phyloP scores from a whole-genome alignment of 1,284 basidiomycete genomes.

The Heimioporus punctisporus region DNA sequence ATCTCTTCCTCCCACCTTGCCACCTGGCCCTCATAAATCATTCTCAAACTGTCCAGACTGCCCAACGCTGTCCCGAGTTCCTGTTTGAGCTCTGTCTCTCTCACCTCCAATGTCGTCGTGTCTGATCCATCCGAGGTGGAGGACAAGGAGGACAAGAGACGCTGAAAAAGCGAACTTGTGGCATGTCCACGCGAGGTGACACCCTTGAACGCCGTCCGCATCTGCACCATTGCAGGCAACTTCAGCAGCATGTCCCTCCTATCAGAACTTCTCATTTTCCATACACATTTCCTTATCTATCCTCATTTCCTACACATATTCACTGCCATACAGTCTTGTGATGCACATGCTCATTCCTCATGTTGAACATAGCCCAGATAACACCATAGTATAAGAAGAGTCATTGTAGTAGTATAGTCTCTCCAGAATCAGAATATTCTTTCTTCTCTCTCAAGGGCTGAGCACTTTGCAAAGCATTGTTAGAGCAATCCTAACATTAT shows the following conservation, averaged over 20 bases:
- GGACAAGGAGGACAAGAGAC: conserved; percentile 36
- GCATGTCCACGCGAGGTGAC: conserved; percentile 58
- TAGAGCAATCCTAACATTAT: no score
- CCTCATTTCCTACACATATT: no score
- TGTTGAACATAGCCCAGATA: no score
- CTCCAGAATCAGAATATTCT: no score
- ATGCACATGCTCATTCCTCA: no score
- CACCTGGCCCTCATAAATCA: conserved; percentile 69
- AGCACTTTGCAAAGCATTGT: no score
- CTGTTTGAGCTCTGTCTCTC: conserved; percentile 64
- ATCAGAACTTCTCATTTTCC: no score
- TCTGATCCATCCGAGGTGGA: conserved; percentile 26
- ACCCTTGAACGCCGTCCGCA: conserved; percentile 58
- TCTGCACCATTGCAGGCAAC: conserved; percentile 49
- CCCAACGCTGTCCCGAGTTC: conserved; percentile 66
- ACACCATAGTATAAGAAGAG: no score
- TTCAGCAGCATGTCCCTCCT: conserved; percentile 50
- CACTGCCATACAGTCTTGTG: no score
- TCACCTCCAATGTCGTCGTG: conserved; percentile 44
- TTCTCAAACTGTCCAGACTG: conserved; percentile 59
- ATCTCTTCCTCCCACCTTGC: conserved; percentile 73
- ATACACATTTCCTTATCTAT: no score
- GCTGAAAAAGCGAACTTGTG: conserved; percentile 51
- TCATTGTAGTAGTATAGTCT: no score
- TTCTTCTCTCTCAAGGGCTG: no score